Conservation (phyloP, 768 basidiomycete species). For the Lactarius psammicola region DNA sequence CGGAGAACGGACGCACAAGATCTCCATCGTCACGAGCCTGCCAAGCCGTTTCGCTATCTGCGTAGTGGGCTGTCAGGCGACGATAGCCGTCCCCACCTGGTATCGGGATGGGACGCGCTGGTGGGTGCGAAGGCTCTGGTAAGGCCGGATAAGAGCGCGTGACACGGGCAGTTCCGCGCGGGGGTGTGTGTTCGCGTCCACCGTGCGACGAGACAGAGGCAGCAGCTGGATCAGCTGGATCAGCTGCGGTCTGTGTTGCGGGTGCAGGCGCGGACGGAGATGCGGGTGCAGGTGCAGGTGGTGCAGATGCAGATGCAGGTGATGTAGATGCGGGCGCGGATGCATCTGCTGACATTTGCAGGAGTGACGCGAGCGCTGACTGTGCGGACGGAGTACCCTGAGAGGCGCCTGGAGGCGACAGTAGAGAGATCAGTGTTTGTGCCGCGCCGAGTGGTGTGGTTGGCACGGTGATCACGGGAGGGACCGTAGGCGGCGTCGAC, state of each 20-base stretch:
- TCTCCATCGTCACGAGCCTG: background rate
- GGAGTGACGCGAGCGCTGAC: background rate
- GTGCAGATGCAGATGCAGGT: background rate
- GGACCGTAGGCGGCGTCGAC: background rate
- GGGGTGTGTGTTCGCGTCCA: background rate
- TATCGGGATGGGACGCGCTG: conserved; percentile 1
- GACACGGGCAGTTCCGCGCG: conserved; percentile 1
- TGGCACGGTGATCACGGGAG: background rate
- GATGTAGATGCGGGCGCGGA: background rate
- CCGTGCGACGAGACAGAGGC: background rate
- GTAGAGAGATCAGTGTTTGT: background rate
- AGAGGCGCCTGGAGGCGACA: background rate
- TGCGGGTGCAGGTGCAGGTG: background rate
- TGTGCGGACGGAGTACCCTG: background rate
- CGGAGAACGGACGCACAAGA: conserved; percentile 9
- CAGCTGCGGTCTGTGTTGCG: background rate
- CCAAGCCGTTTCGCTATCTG: conserved; percentile 14
- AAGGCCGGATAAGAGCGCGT: background rate
- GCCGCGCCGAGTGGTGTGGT: background rate
- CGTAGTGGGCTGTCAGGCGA: background rate
- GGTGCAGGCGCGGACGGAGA: background rate
- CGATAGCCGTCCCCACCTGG: background rate
- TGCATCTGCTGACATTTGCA: background rate
- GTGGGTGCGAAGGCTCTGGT: background rate
- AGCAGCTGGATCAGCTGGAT: background rate